A percentile compares a stretch with the other conserved stretches of the same genome.
Evolutionary conservation across 345 rosid genomes (phyloP).

Genomic region (Eucalyptus decipiens): DNA sequence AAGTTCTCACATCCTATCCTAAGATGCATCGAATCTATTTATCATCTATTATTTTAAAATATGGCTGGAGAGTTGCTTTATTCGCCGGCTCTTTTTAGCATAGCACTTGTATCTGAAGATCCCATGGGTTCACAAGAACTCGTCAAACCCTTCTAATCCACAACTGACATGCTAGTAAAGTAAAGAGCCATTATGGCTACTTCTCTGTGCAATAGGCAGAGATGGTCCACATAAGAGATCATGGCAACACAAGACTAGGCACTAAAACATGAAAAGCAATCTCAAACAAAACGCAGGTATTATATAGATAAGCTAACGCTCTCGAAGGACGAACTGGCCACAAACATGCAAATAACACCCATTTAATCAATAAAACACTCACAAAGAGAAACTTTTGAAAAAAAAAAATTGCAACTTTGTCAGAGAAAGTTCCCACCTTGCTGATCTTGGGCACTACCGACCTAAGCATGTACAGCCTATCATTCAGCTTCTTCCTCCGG

Average conservation of each 20-base stretch:
- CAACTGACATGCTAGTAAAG: background rate
- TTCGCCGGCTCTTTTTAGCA: background rate
- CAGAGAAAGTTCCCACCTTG: constrained; percentile 41
- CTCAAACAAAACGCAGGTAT: background rate
- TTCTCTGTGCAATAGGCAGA: background rate
- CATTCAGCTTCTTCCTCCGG: constrained; percentile 95
- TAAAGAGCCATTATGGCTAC: background rate
- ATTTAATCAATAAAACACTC: background rate
- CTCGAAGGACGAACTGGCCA: background rate
- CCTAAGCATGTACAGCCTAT: constrained; percentile 94
- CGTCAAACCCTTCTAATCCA: background rate
- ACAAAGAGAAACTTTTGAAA: background rate
- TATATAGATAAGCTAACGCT: background rate
- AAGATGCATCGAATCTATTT: background rate
- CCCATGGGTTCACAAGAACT: background rate
- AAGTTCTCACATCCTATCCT: background rate
- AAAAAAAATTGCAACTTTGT: background rate
- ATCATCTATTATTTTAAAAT: background rate
- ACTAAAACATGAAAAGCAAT: background rate
- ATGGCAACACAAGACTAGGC: background rate
- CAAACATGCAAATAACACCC: background rate
- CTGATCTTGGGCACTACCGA: constrained; percentile 98
- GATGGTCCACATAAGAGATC: background rate
- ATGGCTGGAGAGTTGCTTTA: background rate
- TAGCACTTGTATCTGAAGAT: background rate